Base-by-base conservation (phyloP, 176 grass and related monocot genomes). In the Rhynchospora pubera region DNA sequence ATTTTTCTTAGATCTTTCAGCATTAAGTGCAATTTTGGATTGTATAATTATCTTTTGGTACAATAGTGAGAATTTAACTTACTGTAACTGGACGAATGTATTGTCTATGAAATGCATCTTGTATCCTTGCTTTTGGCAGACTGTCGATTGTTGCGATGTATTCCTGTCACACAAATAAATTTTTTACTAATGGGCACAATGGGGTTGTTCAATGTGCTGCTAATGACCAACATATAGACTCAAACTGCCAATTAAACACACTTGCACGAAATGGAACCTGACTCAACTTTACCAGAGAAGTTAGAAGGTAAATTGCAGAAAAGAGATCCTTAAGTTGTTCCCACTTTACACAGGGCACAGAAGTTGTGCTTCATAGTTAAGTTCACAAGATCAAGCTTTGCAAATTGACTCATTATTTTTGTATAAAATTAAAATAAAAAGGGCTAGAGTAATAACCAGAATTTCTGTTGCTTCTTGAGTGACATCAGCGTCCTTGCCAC, bases 381-480 rank as follows among this genome's bases (percentile, higher is more conserved):
- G 45, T 23, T 73, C 43, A 50, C 0, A 53, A 26, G 10, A 53
- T 30, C 16, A 76, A 16, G 24, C 48, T 75, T 75, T 52, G 15
- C 5, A 52, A 52, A 53, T 8, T 3, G 70, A 53, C 1, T 53
- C 47, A 52, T 1, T 75, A 6, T 75, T 14, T 75, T 45, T 15
- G 51, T 1, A 75, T 52, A 75, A 26, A 46, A 75, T 13, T 0
- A 56, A 14, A 21, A 50, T 6, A 15, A 51, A 45, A 39, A 5
- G 1, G 24, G 11, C 70, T 8, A 8, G 10, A 21, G 43, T 56
- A 52, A 23, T n/a, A 72, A 92, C 87, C 79, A 83, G 55, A 32
- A 92, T 89, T 78, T 92, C 87, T 73, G 55, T 76, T 51, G 87
- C 85, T 83, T 92, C 87, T 30, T 75, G 11, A 68, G n/a, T 69